These are phyloP conservation scores for Candida golubevii DNA, from an alignment of 805 yeast genomes.

Conservation along the genomic window DNA sequence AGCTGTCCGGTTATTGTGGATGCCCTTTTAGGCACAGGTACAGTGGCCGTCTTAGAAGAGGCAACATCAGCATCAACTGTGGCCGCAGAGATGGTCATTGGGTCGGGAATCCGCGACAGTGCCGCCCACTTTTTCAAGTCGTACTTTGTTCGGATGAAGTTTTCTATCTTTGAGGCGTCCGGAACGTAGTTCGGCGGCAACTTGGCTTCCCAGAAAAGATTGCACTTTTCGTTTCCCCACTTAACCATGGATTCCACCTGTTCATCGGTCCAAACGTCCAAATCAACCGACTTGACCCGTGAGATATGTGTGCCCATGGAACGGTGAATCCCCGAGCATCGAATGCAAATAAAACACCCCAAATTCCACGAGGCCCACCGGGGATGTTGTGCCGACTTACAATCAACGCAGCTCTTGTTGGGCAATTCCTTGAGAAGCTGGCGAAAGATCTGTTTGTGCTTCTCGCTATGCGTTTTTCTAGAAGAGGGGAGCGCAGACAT, in stretches of 20 bases:
- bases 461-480: constrained; percentile 44
- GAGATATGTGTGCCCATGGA: constrained; percentile 95
- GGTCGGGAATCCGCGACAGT: constrained; percentile 55
- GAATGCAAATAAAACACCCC: constrained; percentile 88
- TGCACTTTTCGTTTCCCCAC: constrained; percentile 85
- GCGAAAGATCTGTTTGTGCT: constrained; percentile 67
- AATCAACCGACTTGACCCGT: constrained; percentile 86
- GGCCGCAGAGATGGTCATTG: constrained; percentile 33
- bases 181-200: constrained; percentile 71
- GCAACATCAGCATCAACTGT: not conserved
- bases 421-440: constrained; percentile 71
- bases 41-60: not conserved
- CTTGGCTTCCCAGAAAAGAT: constrained; percentile 77
- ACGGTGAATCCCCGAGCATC: constrained; percentile 95
- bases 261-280: constrained; percentile 95
- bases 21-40: not conserved
- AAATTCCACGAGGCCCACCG: constrained; percentile 98
- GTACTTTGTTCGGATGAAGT: constrained; percentile 88
- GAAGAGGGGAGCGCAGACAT: constrained; percentile 38
- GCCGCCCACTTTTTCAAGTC: constrained; percentile 84
- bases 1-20: not conserved
- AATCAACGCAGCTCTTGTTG: constrained; percentile 84
- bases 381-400: constrained; percentile 86
- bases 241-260: constrained; percentile 75
- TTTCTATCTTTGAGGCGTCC: constrained; percentile 78